Evolutionary conservation across 179 eudicot genomes (phyloP), one percentile per base, ranked within the genome.

Genomic region (Spinacia oleracea): DNA sequence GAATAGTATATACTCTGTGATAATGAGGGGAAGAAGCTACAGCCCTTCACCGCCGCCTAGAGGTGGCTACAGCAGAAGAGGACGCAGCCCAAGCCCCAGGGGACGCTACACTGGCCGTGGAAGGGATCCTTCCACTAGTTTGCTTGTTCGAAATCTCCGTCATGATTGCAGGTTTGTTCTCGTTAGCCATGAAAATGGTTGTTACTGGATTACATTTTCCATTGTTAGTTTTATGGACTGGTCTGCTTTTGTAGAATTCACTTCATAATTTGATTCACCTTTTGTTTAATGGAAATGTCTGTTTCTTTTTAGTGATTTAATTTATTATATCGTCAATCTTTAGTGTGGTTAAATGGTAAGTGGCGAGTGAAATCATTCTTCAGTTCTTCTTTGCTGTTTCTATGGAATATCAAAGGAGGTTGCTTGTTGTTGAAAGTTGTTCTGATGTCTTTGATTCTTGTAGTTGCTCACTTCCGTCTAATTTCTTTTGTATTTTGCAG

Each of bases 41-140:
- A 95, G 89, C 72, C 97, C 97, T 0, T 95, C 98, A 10, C 97
- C 94, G 60, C 97, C 93, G 60, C 97, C 93, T 50, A 89, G 94
- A 83, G 88, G 87, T 6, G 84, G 92, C 43, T 86, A 87, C 77
- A 84, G 90, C 80, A 85, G 95, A 76, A 81, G 92, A 73, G 78
- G 83, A 9, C 90, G 94, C 45, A 92, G 92, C 82, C 98, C 97
- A 0, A 91, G 92, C 70, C 97, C 97, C 12, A 88, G 91, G 84
- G 89, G 86, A 14, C 88, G 90, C n/a, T 84, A 87, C 72, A 83
- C 83, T 72, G 82, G 93, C 63, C 92, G 88, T 74, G 89, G 74
- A 68, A 88, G 92, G 68, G 95, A 93, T 75, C 87, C 87, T 78
- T 89, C 97, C 8, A 93, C 98, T 18, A 93, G 97, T 84, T 91